phyloP scores from a whole-genome alignment of 2,329 filamentous ascomycete genomes.

The Alternaria alternata region DNA sequence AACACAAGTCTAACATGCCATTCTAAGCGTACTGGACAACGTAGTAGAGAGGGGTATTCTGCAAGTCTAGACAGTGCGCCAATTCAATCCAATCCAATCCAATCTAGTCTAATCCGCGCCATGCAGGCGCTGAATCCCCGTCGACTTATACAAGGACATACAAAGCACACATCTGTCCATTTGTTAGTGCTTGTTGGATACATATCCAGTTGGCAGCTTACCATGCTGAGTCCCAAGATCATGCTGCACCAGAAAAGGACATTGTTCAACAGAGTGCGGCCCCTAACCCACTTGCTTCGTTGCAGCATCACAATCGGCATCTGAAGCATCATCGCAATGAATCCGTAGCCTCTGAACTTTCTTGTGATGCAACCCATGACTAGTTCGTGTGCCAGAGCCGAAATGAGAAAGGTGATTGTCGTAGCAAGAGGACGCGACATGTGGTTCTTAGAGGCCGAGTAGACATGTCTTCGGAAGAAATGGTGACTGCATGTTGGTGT shows the following conservation, averaged over 20 bases:
- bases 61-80: constrained; percentile 12
- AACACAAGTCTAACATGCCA: background rate
- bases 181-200: background rate
- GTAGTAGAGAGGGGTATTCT: constrained; percentile 28
- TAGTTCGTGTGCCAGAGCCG: constrained; percentile 88
- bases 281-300: constrained; percentile 77
- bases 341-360: constrained; percentile 93
- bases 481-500: constrained; percentile 66
- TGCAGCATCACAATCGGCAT: constrained; percentile 94
- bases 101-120: background rate
- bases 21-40: background rate
- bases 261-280: constrained; percentile 76
- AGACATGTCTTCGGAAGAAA: constrained; percentile 94
- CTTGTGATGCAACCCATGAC: constrained; percentile 99
- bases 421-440: constrained; percentile 82
- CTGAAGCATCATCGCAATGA: constrained; percentile 95
- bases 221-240: constrained; percentile 84
- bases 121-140: background rate
- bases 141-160: constrained; percentile 47
- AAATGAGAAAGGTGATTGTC: constrained; percentile 89
- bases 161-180: constrained; percentile 48
- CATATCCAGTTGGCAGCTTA: constrained; percentile 54
- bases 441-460: constrained; percentile 78
- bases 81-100: background rate
- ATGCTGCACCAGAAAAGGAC: constrained; percentile 89